Base-by-base conservation (phyloP, 345 rosid species). In the Pistacia vera region DNA sequence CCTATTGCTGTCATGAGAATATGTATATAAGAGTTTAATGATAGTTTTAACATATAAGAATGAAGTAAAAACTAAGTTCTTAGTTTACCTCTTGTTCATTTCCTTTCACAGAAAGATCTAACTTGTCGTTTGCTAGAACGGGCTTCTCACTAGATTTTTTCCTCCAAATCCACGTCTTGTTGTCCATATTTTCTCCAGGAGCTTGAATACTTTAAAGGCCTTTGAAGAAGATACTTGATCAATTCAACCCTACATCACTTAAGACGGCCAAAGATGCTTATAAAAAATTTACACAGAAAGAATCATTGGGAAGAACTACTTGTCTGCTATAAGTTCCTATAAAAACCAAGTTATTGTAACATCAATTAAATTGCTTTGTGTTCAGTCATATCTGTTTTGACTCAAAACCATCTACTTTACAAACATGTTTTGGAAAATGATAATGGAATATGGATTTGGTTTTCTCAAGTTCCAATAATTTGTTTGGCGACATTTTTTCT, bases 151-250 rank as follows among this genome's bases (percentile, higher is more conserved):
- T 59, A 9, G 95, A 83, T 85, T 85, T 93, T 86, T 93, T 95
- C 88, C 87, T 89, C 97, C 97, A 90, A 68, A 88, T 87, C 98
- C 98, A 91, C 33, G 89, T 68, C 77, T 87, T 95, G 38, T 87
- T 86, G 68, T 95, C 97, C 98, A 94, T 94, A 41, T 16, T 60
- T 71, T 64, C 77, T 74, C 68, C 76, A 66, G 70, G 18, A 35
- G 64, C 41, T 64, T 22, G 6, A 76, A 48, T 7, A 59, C 70
- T 68, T 16, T 54, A 22, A 52, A 11, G 20, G 55, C 72, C 57
- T 60, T 79, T 49, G 12, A 36, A 56, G 20, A 77, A 28, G 72
- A 71, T 52, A 76, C 68, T 75, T 73, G 78, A 70, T 71, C 22
- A 12, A 25, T 60, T 58, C 38, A 2, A 14, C 33, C 22, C 77